Percentiles rank a stretch among this genome's conserved stretches.
Evolutionary conservation across 257 asterid species (phyloP).

Genomic region (Cinchona pubescens): DNA sequence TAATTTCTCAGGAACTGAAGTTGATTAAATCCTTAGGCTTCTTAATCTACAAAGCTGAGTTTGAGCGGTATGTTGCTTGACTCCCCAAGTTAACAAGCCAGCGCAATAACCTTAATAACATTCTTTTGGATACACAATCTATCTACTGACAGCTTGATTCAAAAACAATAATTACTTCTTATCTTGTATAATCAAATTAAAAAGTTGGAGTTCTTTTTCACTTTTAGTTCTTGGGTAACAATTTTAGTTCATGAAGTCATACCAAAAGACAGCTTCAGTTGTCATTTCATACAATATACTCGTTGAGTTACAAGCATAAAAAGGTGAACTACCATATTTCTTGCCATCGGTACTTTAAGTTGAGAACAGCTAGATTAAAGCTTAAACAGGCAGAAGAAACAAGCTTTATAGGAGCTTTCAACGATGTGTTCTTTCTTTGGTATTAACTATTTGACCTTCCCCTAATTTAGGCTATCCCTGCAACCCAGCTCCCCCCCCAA

Average conservation of each 20-base stretch:
- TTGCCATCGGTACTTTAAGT: background rate
- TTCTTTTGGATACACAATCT: background rate
- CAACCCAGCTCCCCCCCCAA: no score
- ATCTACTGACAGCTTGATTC: background rate
- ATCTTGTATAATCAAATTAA: background rate
- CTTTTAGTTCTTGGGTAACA: background rate
- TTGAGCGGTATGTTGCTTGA: background rate
- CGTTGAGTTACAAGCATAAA: background rate
- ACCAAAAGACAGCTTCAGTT: background rate
- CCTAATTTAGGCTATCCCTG: background rate
- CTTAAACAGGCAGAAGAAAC: background rate
- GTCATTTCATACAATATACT: background rate
- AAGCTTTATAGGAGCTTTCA: background rate
- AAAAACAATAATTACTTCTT: background rate
- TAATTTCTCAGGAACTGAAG: background rate
- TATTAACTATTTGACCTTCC: background rate
- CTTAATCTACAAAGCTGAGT: background rate
- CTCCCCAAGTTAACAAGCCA: background rate
- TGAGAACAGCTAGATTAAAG: background rate
- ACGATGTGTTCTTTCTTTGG: background rate
- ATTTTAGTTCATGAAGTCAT: background rate
- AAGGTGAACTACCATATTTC: background rate
- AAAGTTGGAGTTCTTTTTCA: background rate
- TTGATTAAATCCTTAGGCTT: background rate
- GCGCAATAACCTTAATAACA: background rate